Conservation (phyloP, 345 rosid genomes). For the Eucalyptus tenuipes region DNA sequence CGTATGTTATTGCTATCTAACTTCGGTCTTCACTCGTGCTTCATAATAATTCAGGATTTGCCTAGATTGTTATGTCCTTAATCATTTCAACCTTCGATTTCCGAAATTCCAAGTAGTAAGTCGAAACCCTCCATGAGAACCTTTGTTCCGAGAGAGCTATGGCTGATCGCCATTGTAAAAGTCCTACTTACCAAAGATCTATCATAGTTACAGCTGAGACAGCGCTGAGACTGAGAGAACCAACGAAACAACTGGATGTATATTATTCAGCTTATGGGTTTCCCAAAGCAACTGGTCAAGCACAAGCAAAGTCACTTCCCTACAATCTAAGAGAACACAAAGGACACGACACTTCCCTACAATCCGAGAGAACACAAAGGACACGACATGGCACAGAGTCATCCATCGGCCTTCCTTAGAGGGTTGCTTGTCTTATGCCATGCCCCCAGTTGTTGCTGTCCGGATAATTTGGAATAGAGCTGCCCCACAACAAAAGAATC, state of each 20-base stretch:
- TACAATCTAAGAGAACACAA: neutral
- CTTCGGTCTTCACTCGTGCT: neutral
- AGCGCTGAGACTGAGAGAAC: neutral
- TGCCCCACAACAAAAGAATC: conserved; percentile 10
- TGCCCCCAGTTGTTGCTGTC: conserved; percentile 68
- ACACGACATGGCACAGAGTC: neutral
- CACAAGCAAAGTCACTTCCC: neutral
- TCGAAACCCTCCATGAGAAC: neutral
- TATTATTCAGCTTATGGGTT: neutral
- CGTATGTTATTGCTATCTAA: neutral
- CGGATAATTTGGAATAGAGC: conserved; percentile 96
- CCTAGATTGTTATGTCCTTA: neutral
- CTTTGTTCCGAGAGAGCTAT: neutral
- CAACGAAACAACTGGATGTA: neutral
- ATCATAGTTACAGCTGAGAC: neutral
- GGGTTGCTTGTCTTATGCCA: neutral
- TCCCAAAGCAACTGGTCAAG: neutral
- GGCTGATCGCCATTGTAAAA: neutral
- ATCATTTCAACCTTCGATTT: neutral
- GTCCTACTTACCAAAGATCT: neutral
- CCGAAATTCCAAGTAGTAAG: neutral
- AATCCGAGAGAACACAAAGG: neutral
- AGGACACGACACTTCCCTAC: neutral
- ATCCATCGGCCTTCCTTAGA: neutral
- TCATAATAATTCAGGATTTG: neutral